These are phyloP conservation scores for Syzygium oleosum DNA, from an alignment of 345 rosid species.

Conservation along the genomic window DNA sequence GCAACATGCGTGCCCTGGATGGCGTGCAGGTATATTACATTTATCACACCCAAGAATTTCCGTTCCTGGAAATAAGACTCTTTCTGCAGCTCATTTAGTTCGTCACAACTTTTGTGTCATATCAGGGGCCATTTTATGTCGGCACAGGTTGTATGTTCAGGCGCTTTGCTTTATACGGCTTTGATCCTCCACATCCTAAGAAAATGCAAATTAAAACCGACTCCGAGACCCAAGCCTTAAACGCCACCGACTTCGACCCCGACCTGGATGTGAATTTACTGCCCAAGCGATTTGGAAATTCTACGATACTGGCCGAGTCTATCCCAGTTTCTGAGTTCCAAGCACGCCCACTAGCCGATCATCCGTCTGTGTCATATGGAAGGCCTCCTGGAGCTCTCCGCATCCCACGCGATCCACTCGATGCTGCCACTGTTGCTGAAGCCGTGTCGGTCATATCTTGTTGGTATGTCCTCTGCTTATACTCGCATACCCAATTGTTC, in stretches of 20 bases:
- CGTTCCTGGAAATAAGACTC: background rate
- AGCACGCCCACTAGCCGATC: conserved; percentile 87
- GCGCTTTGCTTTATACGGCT: conserved; percentile 87
- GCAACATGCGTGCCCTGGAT: conserved; percentile 95
- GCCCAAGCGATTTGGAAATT: conserved; percentile 90
- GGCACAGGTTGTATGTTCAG: conserved; percentile 95
- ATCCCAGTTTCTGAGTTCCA: conserved; percentile 81
- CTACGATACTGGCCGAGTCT: conserved; percentile 77
- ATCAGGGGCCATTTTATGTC: conserved; percentile 84
- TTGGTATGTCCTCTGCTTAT: conserved; percentile 31
- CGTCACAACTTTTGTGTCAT: background rate
- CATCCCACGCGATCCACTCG: conserved; percentile 79
- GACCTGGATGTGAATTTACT: conserved; percentile 70
- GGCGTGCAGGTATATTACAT: conserved; percentile 62
- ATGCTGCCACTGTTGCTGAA: conserved; percentile 81
- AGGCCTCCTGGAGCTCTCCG: conserved; percentile 83
- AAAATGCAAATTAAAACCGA: conserved; percentile 20
- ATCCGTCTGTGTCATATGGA: conserved; percentile 77
- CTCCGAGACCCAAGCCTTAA: conserved; percentile 57
- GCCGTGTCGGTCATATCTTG: conserved; percentile 91
- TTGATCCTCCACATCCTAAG: conserved; percentile 66
- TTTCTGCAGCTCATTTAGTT: background rate
- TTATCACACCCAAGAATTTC: background rate
- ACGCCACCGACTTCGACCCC: conserved; percentile 69
- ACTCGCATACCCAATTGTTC: background rate